Conservation (phyloP, 176 grass and related monocot species). For the Secale cereale region DNA sequence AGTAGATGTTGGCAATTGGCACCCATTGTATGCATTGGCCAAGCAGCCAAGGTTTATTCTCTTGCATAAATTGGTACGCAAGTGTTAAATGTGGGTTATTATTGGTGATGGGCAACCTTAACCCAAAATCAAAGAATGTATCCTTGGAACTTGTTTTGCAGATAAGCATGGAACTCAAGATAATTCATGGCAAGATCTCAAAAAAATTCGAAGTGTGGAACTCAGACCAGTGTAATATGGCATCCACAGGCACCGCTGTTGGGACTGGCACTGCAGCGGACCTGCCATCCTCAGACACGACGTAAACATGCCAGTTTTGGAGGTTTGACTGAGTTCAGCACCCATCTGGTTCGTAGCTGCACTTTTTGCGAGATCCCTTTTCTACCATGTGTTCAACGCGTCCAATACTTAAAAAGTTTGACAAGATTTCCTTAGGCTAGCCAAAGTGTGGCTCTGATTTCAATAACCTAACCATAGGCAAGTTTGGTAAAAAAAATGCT, state of each 20-base stretch:
- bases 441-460: not conserved
- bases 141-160: not conserved
- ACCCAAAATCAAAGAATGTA: not conserved
- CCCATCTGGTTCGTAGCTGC: not conserved
- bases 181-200: not conserved
- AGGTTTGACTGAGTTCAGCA: not conserved
- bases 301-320: not conserved
- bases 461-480: not conserved
- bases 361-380: not conserved
- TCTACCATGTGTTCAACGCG: not conserved
- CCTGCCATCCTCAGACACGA: not conserved
- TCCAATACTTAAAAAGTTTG: not conserved
- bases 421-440: not conserved
- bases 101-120: not conserved
- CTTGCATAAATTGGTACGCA: constrained; percentile 2
- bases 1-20: not conserved
- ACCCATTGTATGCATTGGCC: not conserved
- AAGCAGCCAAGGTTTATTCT: not conserved
- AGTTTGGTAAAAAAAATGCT: not conserved
- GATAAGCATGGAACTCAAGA: not conserved
- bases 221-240: not conserved
- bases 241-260: not conserved
- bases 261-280: not conserved
- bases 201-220: not conserved
- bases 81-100: not conserved